These are phyloP conservation scores for Adiantum capillusveneris DNA, from an alignment of 75 land plant species.

Conservation along the genomic window DNA sequence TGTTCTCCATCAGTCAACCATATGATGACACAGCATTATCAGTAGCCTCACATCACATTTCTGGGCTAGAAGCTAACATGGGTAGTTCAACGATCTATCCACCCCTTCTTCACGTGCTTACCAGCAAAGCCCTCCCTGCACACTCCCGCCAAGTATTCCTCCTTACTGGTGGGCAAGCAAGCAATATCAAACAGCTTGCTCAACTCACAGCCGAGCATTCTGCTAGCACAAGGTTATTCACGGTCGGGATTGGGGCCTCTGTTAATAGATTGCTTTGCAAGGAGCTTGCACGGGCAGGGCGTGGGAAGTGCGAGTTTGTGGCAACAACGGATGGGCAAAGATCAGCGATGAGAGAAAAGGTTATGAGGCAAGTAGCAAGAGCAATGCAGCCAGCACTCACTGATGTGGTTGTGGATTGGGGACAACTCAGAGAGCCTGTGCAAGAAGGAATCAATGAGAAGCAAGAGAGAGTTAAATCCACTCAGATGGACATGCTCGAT, in stretches of 20 bases:
- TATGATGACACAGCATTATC: not conserved
- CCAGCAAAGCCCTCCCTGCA: not conserved
- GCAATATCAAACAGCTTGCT: not conserved
- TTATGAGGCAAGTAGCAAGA: conserved; percentile 3
- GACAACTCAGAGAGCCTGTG: not conserved
- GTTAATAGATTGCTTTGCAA: conserved; percentile 1
- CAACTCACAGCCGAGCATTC: not conserved
- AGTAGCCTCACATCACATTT: not conserved
- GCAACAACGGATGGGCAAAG: not conserved
- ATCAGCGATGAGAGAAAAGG: not conserved
- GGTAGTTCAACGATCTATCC: conserved; percentile 1
- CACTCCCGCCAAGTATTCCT: not conserved
- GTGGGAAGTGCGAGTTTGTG: conserved; percentile 3
- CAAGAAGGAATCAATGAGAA: no score
- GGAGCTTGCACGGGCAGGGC: conserved; percentile 5
- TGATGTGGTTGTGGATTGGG: not conserved
- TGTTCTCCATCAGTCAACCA: not conserved
- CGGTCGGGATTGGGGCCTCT: not conserved
- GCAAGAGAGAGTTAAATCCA: no score
- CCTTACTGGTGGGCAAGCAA: not conserved
- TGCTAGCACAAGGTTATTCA: not conserved
- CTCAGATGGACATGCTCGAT: no score
- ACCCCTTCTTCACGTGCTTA: not conserved
- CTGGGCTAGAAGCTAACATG: not conserved
- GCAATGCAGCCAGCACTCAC: not conserved